phyloP scores from a whole-genome alignment of 345 rosid species.

The Citrus sp. region DNA sequence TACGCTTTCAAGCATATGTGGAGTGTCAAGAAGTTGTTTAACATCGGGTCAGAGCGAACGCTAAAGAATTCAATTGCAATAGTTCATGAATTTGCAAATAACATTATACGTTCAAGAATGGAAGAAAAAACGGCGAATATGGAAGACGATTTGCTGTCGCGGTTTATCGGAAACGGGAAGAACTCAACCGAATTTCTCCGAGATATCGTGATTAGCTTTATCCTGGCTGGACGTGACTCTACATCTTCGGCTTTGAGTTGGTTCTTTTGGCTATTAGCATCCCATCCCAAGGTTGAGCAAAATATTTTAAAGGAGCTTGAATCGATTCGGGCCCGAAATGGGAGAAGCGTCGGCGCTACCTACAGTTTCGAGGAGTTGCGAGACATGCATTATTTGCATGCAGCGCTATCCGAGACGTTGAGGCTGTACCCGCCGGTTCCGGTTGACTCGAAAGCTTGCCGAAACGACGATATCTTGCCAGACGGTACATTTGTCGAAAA shows the following conservation, averaged over 20 bases:
- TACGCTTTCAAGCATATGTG: neutral
- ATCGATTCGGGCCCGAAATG: neutral
- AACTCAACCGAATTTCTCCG: neutral
- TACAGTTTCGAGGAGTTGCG: neutral
- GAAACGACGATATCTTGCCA: neutral
- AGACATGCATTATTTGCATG: neutral
- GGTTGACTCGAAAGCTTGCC: neutral
- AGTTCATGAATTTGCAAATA: neutral
- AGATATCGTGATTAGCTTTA: neutral
- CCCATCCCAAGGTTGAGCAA: neutral
- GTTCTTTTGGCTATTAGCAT: neutral
- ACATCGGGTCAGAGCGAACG: neutral
- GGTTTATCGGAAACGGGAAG: neutral
- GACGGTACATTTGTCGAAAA: neutral
- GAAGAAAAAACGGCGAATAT: neutral
- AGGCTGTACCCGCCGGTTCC: neutral
- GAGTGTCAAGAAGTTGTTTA: neutral
- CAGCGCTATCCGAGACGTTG: neutral
- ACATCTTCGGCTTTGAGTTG: neutral
- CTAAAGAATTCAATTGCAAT: neutral
- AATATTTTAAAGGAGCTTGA: neutral
- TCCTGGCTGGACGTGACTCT: neutral
- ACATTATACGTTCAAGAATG: neutral
- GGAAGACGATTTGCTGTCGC: neutral
- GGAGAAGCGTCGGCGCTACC: neutral